These are phyloP conservation scores for Phytophthora cactorum DNA, from an alignment of 352 stramenopile species.

Conservation along the genomic window DNA sequence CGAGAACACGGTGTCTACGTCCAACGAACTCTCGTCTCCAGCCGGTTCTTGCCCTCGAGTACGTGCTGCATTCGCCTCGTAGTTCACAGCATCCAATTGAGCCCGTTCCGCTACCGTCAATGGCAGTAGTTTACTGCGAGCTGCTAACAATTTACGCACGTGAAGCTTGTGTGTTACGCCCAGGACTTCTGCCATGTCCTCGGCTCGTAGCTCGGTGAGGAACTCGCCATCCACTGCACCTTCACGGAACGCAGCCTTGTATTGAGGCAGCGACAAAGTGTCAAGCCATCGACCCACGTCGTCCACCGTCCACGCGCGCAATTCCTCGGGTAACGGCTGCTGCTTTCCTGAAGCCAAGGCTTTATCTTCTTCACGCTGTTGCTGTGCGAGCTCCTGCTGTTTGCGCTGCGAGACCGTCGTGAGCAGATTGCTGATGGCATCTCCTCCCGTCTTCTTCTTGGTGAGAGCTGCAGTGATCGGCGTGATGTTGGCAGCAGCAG, in stretches of 20 bases:
- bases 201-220: conserved; percentile 90
- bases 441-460: conserved; percentile 68
- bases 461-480: conserved; percentile 34
- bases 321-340: conserved; percentile 74
- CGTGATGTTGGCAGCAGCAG: conserved; percentile 89
- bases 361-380: conserved; percentile 66
- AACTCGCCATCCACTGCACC: conserved; percentile 93
- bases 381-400: conserved; percentile 69
- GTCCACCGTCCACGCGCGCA: conserved; percentile 88
- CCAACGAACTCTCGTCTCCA: conserved; percentile 38
- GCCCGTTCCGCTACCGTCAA: conserved; percentile 74
- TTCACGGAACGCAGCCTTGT: conserved; percentile 91
- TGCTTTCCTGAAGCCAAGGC: conserved; percentile 49
- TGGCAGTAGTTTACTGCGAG: conserved; percentile 89
- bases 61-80: conserved; percentile 52
- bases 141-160: conserved; percentile 89
- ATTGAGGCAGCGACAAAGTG: conserved; percentile 89
- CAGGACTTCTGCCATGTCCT: conserved; percentile 92
- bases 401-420: conserved; percentile 71
- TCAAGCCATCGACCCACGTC: conserved; percentile 94
- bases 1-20: conserved; percentile 87
- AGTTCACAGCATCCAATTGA: conserved; percentile 69
- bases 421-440: conserved; percentile 73
- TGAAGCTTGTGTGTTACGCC: conserved; percentile 93
- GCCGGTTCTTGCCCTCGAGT: conserved; percentile 34